Percentiles rank a stretch among this genome's conserved stretches.
Evolutionary conservation across 805 yeast genomes (phyloP).

Genomic region (Lachancea thermotolerans): DNA sequence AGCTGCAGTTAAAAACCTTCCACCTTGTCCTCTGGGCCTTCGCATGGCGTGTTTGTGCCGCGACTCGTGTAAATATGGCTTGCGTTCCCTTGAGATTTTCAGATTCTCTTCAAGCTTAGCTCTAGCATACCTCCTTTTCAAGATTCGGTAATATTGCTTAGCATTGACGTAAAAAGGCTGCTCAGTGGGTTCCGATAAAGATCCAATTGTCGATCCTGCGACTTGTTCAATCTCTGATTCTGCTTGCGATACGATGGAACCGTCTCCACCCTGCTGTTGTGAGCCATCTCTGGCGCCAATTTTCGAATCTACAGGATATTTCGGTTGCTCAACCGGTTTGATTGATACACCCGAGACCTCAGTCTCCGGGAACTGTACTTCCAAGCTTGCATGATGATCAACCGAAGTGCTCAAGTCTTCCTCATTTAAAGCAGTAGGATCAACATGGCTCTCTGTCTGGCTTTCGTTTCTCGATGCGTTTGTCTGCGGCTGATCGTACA

Average conservation of each 20-base stretch:
- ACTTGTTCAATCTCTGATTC: conserved; percentile 4
- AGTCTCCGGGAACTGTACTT: background rate
- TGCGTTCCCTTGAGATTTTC: conserved; percentile 81
- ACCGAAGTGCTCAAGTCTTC: background rate
- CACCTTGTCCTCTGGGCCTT: conserved; percentile 98
- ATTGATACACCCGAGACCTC: conserved; percentile 2
- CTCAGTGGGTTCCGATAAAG: conserved; percentile 39
- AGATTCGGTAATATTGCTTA: conserved; percentile 90
- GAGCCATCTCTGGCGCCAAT: background rate
- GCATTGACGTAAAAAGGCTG: conserved; percentile 98
- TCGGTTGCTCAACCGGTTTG: conserved; percentile 1
- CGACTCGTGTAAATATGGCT: conserved; percentile 92
- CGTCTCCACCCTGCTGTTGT: background rate
- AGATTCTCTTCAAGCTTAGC: conserved; percentile 87
- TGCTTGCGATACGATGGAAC: background rate
- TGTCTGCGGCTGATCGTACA: conserved; percentile 17
- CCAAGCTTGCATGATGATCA: background rate
- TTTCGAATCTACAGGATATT: background rate
- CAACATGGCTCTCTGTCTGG: background rate
- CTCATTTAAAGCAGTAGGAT: background rate
- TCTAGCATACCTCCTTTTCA: conserved; percentile 88
- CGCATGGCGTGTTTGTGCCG: conserved; percentile 99
- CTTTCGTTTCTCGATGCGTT: background rate
- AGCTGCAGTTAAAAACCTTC: conserved; percentile 92
- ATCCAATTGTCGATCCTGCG: conserved; percentile 1